A percentile compares a stretch with the other conserved stretches of the same genome.
Conservation (phyloP, 2,329 filamentous ascomycete species). For the Fusarium duplospermum region DNA sequence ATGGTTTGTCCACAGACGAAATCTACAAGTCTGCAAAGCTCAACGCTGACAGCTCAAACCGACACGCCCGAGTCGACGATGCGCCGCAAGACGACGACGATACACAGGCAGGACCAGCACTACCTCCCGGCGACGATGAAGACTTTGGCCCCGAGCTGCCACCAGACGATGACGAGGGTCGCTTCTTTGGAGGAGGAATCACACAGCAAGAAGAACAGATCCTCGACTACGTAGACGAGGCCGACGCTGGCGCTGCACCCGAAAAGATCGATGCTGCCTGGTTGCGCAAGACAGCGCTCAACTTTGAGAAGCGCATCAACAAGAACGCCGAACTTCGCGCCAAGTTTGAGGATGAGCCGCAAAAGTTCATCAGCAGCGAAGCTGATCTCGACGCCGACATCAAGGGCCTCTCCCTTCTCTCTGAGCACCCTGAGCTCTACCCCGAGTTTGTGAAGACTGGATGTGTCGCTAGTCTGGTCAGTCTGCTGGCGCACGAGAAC, state of each 20-base stretch:
- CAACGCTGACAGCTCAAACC: conserved; percentile 57
- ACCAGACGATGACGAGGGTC: conserved; percentile 80
- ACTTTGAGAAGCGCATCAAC: conserved; percentile 89
- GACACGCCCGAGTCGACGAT: conserved; percentile 59
- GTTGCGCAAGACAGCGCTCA: conserved; percentile 83
- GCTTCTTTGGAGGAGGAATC: conserved; percentile 95
- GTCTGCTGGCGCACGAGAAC: conserved; percentile 91
- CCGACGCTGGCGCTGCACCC: conserved; percentile 54
- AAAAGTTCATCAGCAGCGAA: conserved; percentile 86
- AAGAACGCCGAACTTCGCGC: conserved; percentile 92
- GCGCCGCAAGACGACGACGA: conserved; percentile 61
- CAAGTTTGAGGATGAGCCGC: conserved; percentile 82
- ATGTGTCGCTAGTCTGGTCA: conserved; percentile 78
- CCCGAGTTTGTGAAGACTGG: conserved; percentile 81
- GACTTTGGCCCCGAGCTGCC: conserved; percentile 58
- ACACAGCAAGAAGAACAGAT: conserved; percentile 83
- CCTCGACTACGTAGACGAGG: conserved; percentile 84
- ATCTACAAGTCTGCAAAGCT: conserved; percentile 73
- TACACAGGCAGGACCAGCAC: conserved; percentile 61
- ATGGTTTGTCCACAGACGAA: conserved; percentile 58
- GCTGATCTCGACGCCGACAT: conserved; percentile 91
- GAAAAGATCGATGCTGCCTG: conserved; percentile 87
- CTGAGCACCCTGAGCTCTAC: conserved; percentile 88
- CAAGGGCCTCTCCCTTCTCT: conserved; percentile 85
- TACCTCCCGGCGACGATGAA: conserved; percentile 64